Evolutionary conservation across 257 asterid genomes (phyloP), one percentile per base, ranked within the genome.

Genomic region (Penstemon davidsonii): DNA sequence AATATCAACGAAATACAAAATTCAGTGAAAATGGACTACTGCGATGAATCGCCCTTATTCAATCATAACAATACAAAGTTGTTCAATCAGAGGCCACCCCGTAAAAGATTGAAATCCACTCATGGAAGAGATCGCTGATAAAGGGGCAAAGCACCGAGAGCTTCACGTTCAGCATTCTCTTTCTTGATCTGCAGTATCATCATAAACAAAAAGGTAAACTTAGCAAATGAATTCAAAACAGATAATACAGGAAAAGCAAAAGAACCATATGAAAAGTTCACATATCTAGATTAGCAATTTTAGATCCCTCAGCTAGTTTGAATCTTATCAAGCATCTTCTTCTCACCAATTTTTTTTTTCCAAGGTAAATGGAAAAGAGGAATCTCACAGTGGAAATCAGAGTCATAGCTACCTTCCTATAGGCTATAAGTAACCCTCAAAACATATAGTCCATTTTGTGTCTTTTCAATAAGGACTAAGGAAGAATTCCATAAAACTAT

Each of bases 111-210:
- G 41, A 38, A 58, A 51, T 46, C 73, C 62, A 70, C 70, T 91
- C 66, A 93, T 11, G 99, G 97, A 73, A 93, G 33, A 52, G 92
- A 75, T 45, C 99, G 96, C 83, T 93, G 96, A 69, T 90, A 90
- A 70, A 93, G 97, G 44, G 99, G 97, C 80, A 80, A 79, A n/a
- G 85, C 99, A 60, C 97, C 97, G n/a, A 90, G 85, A 38, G 95
- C 92, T 81, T 85, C 87, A 10, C 97, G 96, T 78, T 93, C 99
- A 43, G 97, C 97, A 1, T 68, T 79, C 87, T 93, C 99, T 68
- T 82, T 85, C 80, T 93, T 88, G 57, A 93, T 89, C 99, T 93
- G 88, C 60, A 76, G 53, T 51, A 42, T 33, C 72, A 75, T 66
- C 11, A 46, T 6, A 57, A 42, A 55, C 41, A 42, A 33, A 54